Conservation (phyloP, 2,329 filamentous ascomycete genomes). For the Talaromyces verruculosus region DNA sequence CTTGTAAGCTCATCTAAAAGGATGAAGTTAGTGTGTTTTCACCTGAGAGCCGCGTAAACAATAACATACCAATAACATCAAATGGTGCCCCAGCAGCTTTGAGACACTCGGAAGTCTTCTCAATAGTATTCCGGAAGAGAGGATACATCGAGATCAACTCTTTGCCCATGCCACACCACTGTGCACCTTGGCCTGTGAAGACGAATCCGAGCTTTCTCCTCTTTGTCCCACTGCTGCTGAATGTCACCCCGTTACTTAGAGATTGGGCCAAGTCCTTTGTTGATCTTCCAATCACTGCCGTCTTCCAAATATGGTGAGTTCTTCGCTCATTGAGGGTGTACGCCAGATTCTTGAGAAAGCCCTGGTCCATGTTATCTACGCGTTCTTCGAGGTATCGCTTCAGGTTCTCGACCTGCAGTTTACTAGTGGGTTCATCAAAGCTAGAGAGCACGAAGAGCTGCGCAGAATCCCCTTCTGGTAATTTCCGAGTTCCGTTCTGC, state of each 20-base stretch:
- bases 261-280: neutral
- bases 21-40: neutral
- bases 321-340: neutral
- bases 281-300: neutral
- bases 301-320: neutral
- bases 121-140: neutral
- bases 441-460: neutral
- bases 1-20: neutral
- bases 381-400: neutral
- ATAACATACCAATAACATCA: neutral
- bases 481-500: neutral
- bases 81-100: neutral
- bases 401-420: neutral
- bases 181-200: slow-evolving; percentile 29
- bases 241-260: neutral
- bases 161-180: slow-evolving; percentile 26
- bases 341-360: neutral
- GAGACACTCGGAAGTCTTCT: neutral
- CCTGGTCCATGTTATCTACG: neutral
- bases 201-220: slow-evolving; percentile 18
- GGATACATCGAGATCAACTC: slow-evolving; percentile 20
- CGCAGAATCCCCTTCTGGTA: neutral
- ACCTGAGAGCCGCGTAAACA: neutral
- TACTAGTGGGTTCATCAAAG: neutral
- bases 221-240: neutral